These are phyloP conservation scores for Eutrema japonicum DNA, from an alignment of 345 rosid species.

Conservation along the genomic window DNA sequence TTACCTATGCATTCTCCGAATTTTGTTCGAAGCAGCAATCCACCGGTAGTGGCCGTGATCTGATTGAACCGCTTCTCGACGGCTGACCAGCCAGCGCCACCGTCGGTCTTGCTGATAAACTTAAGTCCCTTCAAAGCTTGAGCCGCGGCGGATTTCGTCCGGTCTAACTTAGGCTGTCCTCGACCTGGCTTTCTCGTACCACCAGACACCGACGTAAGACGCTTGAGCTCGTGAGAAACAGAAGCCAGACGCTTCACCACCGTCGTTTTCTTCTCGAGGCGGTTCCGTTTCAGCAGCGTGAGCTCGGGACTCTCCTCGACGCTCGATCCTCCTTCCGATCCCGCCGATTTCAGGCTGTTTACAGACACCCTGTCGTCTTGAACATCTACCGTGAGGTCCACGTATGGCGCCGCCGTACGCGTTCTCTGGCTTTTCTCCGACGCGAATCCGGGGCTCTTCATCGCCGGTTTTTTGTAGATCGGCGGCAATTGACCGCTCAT, in stretches of 20 bases:
- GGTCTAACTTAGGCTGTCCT: constrained; percentile 53
- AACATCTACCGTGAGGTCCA: constrained; percentile 50
- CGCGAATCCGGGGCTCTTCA: constrained; percentile 44
- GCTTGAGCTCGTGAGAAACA: constrained; percentile 67
- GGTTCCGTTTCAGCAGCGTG: constrained; percentile 51
- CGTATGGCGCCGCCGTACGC: constrained; percentile 28
- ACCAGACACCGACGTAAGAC: constrained; percentile 55
- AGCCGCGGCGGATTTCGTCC: constrained; percentile 69
- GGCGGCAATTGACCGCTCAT: constrained; percentile 48
- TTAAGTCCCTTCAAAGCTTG: constrained; percentile 73
- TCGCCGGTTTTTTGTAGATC: constrained; percentile 49
- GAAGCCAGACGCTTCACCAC: constrained; percentile 57
- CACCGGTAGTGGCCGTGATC: constrained; percentile 56
- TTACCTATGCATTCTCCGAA: constrained; percentile 78
- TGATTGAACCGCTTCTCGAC: constrained; percentile 70
- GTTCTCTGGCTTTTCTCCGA: constrained; percentile 37
- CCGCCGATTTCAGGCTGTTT: constrained; percentile 35
- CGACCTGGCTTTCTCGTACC: constrained; percentile 41
- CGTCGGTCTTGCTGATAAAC: constrained; percentile 73
- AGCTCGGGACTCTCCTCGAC: constrained; percentile 51
- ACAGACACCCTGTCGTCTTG: constrained; percentile 50
- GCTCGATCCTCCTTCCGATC: constrained; percentile 43
- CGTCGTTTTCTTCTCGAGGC: constrained; percentile 55
- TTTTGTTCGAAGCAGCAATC: constrained; percentile 50
- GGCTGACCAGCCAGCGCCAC: constrained; percentile 69